Conservation (phyloP, 768 basidiomycete genomes). For the Lactarius deliciosus region DNA sequence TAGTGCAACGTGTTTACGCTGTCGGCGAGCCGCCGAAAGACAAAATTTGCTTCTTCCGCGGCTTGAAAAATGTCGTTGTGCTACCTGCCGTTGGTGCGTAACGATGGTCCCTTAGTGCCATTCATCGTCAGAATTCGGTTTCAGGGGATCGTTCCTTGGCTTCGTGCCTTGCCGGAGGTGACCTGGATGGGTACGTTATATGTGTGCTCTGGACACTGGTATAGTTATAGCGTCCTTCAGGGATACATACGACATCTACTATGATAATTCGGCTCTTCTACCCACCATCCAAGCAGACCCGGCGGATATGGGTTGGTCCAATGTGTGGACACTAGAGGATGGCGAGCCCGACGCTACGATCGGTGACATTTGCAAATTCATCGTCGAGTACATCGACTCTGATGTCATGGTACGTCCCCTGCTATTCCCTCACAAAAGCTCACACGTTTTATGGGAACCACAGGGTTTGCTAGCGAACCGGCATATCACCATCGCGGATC, state of each 20-base stretch:
- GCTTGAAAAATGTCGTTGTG: slow-evolving; percentile 33
- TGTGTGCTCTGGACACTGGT: background rate
- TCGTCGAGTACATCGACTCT: slow-evolving; percentile 82
- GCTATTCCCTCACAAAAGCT: background rate
- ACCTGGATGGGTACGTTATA: slow-evolving; percentile 63
- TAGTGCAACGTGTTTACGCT: slow-evolving; percentile 34
- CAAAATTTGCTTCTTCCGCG: slow-evolving; percentile 29
- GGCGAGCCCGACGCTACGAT: slow-evolving; percentile 49
- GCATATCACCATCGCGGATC: slow-evolving; percentile 73
- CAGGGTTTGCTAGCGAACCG: slow-evolving; percentile 70
- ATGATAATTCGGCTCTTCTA: slow-evolving; percentile 53
- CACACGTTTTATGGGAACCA: background rate
- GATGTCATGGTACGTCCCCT: slow-evolving; percentile 62
- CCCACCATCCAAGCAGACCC: slow-evolving; percentile 50
- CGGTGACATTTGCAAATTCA: slow-evolving; percentile 74
- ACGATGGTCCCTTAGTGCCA: too few relatives aligned
- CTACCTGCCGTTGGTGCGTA: slow-evolving; percentile 28
- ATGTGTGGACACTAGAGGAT: slow-evolving; percentile 17
- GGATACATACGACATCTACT: slow-evolving; percentile 41
- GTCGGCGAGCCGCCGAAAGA: slow-evolving; percentile 34
- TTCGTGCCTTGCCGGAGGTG: slow-evolving; percentile 73
- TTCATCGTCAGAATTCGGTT: background rate
- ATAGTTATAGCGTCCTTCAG: slow-evolving; percentile 5
- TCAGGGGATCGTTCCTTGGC: slow-evolving; percentile 62
- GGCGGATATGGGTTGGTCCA: slow-evolving; percentile 37